Evolutionary conservation across 805 yeast genomes (phyloP).

Genomic region (Starmerella stigmatis): DNA sequence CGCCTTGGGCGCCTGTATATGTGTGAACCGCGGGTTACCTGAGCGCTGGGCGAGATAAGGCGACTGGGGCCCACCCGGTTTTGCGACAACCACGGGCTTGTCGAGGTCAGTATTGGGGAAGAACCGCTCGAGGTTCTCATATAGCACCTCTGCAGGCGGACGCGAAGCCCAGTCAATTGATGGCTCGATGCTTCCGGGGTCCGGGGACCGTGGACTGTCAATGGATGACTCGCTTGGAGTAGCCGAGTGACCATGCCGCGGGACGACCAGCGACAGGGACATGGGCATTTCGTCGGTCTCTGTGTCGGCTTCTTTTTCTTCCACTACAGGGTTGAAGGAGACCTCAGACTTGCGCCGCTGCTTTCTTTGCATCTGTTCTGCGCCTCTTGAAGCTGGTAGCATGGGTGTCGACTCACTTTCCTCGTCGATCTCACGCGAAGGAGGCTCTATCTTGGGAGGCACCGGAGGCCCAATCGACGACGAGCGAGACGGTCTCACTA

Average conservation of each 20-base stretch:
- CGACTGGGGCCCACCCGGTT: conserved; percentile 1
- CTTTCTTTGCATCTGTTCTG: background rate
- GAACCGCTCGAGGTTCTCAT: conserved; percentile 79
- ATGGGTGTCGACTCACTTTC: conserved; percentile 1
- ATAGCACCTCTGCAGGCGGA: conserved; percentile 91
- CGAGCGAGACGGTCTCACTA: background rate
- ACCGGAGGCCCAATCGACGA: too few species aligned
- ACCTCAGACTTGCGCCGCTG: background rate
- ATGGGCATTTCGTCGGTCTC: background rate
- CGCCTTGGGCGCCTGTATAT: background rate
- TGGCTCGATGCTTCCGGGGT: conserved; percentile 14
- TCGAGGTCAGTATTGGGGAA: conserved; percentile 91
- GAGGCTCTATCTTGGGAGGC: too few species aligned
- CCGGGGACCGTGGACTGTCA: conserved; percentile 15
- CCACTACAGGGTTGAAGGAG: conserved; percentile 2
- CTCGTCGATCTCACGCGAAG: background rate
- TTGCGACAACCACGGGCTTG: conserved; percentile 65
- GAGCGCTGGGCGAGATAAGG: background rate
- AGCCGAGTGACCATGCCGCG: conserved; percentile 1
- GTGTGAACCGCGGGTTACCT: background rate
- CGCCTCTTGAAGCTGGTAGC: background rate
- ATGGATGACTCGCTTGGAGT: conserved; percentile 11
- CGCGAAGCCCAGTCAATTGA: conserved; percentile 55
- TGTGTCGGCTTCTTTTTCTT: background rate
- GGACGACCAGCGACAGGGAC: background rate